Conservation (phyloP, 352 stramenopile genomes). For the Phytopythium delawarense region DNA sequence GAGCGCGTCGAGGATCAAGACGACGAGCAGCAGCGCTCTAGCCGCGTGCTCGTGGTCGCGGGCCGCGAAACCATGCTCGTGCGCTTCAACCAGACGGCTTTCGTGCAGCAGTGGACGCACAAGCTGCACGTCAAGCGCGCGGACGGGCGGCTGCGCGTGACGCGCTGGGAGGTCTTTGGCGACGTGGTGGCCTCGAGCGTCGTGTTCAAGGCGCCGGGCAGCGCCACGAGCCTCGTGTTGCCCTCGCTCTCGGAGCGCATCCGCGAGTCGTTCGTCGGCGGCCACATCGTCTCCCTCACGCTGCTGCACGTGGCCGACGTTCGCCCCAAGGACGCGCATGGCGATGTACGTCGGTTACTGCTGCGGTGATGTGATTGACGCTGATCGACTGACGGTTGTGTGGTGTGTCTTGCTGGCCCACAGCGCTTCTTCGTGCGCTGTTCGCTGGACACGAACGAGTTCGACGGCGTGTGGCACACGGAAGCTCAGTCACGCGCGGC, state of each 20-base stretch:
- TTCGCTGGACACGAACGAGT: conserved; percentile 80
- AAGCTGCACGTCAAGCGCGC: conserved; percentile 79
- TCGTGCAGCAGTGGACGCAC: conserved; percentile 86
- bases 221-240: conserved; percentile 76
- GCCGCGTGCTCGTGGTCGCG: conserved; percentile 63
- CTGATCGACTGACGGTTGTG: background rate
- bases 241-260: conserved; percentile 78
- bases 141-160: conserved; percentile 36
- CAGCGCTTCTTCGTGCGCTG: conserved; percentile 81
- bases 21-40: conserved; percentile 18
- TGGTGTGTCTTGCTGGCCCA: background rate
- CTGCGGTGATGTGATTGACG: background rate
- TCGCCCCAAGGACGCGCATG: conserved; percentile 45
- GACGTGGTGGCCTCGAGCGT: conserved; percentile 84
- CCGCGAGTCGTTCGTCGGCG: conserved; percentile 78
- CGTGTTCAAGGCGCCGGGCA: conserved; percentile 74
- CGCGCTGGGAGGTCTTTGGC: conserved; percentile 84
- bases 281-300: conserved; percentile 72
- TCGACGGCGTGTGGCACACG: conserved; percentile 81
- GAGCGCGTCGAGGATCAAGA: conserved; percentile 36
- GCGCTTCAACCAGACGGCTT: conserved; percentile 74
- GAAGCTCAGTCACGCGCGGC: conserved; percentile 65
- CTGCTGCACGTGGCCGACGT: conserved; percentile 67
- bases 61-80: conserved; percentile 84
- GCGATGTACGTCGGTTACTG: conserved; percentile 31